phyloP scores from a whole-genome alignment of 192 early-diverging fungal species.

The Backusella westeae region DNA sequence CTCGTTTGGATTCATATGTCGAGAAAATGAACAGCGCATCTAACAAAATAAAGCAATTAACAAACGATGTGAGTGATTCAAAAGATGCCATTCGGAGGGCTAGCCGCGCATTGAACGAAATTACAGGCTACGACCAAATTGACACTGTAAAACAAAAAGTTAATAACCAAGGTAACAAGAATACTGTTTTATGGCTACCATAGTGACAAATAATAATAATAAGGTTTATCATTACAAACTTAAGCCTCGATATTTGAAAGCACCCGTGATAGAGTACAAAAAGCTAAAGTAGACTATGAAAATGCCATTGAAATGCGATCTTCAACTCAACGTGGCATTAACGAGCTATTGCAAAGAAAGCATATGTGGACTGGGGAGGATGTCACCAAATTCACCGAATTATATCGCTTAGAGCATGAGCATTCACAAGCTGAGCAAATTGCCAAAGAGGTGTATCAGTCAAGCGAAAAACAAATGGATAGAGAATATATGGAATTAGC shows the following conservation, averaged over 20 bases:
- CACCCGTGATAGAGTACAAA: constrained; percentile 45
- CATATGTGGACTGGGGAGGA: constrained; percentile 73
- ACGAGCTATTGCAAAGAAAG: constrained; percentile 75
- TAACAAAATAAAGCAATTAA: constrained; percentile 13
- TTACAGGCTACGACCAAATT: constrained; percentile 71
- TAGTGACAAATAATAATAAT: neutral
- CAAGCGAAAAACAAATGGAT: constrained; percentile 63
- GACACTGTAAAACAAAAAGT: constrained; percentile 66
- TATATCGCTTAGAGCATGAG: constrained; percentile 70
- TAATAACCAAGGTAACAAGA: constrained; percentile 46
- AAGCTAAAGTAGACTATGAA: constrained; percentile 54
- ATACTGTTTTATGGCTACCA: neutral
- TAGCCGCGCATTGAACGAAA: constrained; percentile 58
- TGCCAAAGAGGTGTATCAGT: constrained; percentile 47
- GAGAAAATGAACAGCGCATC: constrained; percentile 8
- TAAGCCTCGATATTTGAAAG: constrained; percentile 42
- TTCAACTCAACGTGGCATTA: constrained; percentile 71
- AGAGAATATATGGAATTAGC: constrained; percentile 60
- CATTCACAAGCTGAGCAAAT: constrained; percentile 51
- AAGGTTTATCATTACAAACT: neutral
- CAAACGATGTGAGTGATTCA: constrained; percentile 23
- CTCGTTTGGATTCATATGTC: neutral
- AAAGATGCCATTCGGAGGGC: constrained; percentile 34
- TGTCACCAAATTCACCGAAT: constrained; percentile 70
- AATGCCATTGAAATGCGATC: constrained; percentile 55